phyloP scores from a whole-genome alignment of 345 rosid species.

The Fremontodendron californicum region DNA sequence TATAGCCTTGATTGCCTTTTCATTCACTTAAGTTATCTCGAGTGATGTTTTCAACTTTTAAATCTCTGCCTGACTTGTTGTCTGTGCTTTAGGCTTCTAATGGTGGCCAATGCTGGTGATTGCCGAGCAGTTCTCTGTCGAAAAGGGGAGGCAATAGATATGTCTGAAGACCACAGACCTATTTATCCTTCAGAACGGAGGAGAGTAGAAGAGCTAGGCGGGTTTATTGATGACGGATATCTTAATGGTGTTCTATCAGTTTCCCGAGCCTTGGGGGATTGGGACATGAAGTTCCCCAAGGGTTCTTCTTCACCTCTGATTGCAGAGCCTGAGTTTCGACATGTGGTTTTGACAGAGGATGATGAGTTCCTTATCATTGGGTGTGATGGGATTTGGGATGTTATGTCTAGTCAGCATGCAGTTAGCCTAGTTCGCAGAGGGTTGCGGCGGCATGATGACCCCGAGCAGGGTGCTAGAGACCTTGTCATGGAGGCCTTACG shows the following conservation, averaged over 20 bases:
- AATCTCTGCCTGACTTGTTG: background rate
- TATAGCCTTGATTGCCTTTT: background rate
- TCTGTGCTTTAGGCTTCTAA: conserved; percentile 41
- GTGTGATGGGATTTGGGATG: conserved; percentile 96
- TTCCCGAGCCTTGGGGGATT: conserved; percentile 83
- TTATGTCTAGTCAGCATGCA: conserved; percentile 82
- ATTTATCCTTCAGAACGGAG: conserved; percentile 54
- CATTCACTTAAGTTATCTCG: background rate
- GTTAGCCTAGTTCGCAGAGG: conserved; percentile 59
- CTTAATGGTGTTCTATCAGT: conserved; percentile 73
- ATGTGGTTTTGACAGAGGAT: conserved; percentile 55
- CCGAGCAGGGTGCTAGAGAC: conserved; percentile 69
- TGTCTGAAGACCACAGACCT: conserved; percentile 87
- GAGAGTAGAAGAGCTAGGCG: conserved; percentile 64
- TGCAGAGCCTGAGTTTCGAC: conserved; percentile 71
- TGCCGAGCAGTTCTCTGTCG: conserved; percentile 81
- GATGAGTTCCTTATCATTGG: conserved; percentile 89
- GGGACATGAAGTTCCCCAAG: conserved; percentile 74
- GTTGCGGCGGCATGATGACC: conserved; percentile 59
- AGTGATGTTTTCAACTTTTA: background rate
- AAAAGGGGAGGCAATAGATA: conserved; percentile 64
- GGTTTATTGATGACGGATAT: conserved; percentile 63
- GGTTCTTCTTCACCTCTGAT: conserved; percentile 73
- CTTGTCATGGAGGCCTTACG: conserved; percentile 73
- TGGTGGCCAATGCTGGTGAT: conserved; percentile 88